Conservation (phyloP, 352 stramenopile species). For the Globisporangium emineosum region DNA sequence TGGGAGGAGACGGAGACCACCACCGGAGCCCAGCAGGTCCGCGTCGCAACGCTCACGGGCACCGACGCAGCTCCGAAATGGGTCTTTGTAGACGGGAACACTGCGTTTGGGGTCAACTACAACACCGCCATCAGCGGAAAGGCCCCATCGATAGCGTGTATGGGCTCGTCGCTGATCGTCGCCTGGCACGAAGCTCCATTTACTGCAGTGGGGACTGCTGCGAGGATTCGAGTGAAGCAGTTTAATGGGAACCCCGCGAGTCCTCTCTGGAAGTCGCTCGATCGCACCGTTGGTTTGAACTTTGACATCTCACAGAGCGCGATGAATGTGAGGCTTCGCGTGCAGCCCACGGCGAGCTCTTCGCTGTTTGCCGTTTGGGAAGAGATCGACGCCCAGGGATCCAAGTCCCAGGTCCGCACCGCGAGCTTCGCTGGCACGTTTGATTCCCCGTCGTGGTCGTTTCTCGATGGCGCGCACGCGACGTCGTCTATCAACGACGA, state of each 20-base stretch:
- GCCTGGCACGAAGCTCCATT: slow-evolving; percentile 43
- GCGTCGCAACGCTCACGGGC: slow-evolving; percentile 43
- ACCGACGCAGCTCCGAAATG: slow-evolving; percentile 37
- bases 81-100: slow-evolving; percentile 53
- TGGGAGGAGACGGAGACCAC: slow-evolving; percentile 50
- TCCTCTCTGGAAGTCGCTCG: slow-evolving; percentile 37
- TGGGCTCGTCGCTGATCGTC: slow-evolving; percentile 33
- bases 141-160: slow-evolving; percentile 38
- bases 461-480: slow-evolving; percentile 35
- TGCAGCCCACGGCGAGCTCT: slow-evolving; percentile 19
- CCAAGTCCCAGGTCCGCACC: slow-evolving; percentile 41
- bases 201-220: slow-evolving; percentile 7
- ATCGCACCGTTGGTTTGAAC: slow-evolving; percentile 38
- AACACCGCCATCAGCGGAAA: slow-evolving; percentile 26
- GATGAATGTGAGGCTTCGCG: slow-evolving; percentile 37
- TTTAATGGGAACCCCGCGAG: slow-evolving; percentile 39
- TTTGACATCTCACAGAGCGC: slow-evolving; percentile 37
- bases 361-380: slow-evolving; percentile 58
- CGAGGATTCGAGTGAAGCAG: slow-evolving; percentile 31
- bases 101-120: slow-evolving; percentile 38
- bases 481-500: slow-evolving; percentile 48
- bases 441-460: slow-evolving; percentile 25
- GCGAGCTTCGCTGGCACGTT: slow-evolving; percentile 22
- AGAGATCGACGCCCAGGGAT: slow-evolving; percentile 26
- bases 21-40: slow-evolving; percentile 37